phyloP scores from a whole-genome alignment of 106 monocot species.

The Hemerocallis citrina region DNA sequence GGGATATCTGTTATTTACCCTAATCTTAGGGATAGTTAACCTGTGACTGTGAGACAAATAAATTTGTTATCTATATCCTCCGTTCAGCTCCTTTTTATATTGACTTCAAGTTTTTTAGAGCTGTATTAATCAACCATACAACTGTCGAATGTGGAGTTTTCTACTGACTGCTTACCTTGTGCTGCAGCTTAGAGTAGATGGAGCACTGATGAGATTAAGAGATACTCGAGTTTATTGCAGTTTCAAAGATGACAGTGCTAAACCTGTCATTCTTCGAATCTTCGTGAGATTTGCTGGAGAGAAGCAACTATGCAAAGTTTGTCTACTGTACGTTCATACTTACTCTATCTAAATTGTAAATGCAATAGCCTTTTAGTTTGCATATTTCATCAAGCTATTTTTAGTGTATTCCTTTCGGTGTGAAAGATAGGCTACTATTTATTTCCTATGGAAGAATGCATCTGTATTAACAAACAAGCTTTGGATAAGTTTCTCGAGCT shows the following conservation, averaged over 20 bases:
- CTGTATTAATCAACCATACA: neutral
- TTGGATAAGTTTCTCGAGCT: too few species aligned
- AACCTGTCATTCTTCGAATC: constrained; percentile 46
- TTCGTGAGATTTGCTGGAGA: constrained; percentile 88
- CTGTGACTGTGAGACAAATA: too few species aligned
- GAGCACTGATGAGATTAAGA: constrained; percentile 88
- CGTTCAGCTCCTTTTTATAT: too few species aligned
- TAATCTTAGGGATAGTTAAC: too few species aligned
- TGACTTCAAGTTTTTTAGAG: too few species aligned
- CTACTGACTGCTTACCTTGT: neutral
- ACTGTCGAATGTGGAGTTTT: neutral
- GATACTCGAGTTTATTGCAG: constrained; percentile 81
- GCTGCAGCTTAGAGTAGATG: constrained; percentile 91
- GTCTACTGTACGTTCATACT: constrained; percentile 33
- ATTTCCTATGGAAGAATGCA: too few species aligned
- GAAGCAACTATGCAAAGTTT: constrained; percentile 79
- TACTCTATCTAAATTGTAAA: neutral
- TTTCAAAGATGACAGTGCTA: constrained; percentile 42
- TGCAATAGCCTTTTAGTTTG: neutral
- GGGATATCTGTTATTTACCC: too few species aligned
- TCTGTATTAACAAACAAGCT: too few species aligned
- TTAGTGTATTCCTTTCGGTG: too few species aligned
- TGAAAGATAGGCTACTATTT: too few species aligned
- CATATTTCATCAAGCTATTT: neutral
- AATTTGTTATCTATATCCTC: too few species aligned